phyloP scores from a whole-genome alignment of 352 stramenopile species.

The Lagenidium giganteum region DNA sequence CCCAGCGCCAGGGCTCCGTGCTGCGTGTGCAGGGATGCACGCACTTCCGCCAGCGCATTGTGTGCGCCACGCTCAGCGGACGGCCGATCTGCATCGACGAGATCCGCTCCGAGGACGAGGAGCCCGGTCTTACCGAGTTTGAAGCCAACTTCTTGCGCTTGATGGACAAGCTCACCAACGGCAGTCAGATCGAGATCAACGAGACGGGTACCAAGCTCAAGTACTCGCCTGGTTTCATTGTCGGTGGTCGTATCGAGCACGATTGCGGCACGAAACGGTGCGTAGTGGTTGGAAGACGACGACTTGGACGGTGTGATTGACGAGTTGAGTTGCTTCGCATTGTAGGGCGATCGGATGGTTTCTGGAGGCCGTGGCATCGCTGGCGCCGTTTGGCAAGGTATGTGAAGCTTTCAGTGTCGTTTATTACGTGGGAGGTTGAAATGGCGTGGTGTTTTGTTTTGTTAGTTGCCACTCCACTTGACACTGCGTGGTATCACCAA shows the following conservation, averaged over 20 bases:
- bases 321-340: neutral
- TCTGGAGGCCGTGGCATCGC: constrained; percentile 95
- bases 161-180: constrained; percentile 96
- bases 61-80: constrained; percentile 90
- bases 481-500: constrained; percentile 96
- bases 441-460: constrained; percentile 62
- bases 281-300: no score
- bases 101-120: constrained; percentile 93
- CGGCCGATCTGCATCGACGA: constrained; percentile 93
- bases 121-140: constrained; percentile 93
- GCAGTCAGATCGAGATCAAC: constrained; percentile 98
- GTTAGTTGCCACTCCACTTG: constrained; percentile 90
- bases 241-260: constrained; percentile 93
- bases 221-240: constrained; percentile 95
- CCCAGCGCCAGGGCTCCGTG: constrained; percentile 32
- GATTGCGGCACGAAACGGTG: constrained; percentile 87
- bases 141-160: constrained; percentile 97
- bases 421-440: neutral
- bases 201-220: constrained; percentile 97
- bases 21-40: constrained; percentile 74
- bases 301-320: neutral
- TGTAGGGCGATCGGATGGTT: constrained; percentile 96
- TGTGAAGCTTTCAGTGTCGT: neutral
- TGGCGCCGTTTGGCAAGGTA: constrained; percentile 96
- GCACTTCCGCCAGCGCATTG: constrained; percentile 94